Base-by-base conservation (phyloP, 306 rosid species). In the Sophora flavescens region DNA sequence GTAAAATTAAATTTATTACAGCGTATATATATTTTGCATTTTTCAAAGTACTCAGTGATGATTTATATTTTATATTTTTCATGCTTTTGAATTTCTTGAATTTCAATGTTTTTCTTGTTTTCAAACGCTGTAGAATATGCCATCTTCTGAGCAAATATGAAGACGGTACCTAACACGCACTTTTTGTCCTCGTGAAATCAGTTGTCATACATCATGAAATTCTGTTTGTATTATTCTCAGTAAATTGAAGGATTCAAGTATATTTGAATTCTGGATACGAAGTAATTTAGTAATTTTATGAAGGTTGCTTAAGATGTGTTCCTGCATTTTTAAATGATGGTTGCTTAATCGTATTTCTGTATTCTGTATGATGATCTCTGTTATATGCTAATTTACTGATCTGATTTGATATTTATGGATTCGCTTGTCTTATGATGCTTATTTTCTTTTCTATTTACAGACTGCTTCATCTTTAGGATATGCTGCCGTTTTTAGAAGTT, bases 401-500 rank as follows among this genome's bases (percentile, higher is more conserved):
- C 63, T 33, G 68, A 68, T 54, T 50, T 66, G 36, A 51, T 56
- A 42, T 62, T 42, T 35, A 69, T 15, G 59, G 53, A 61, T 68
- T 58, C 54, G 17, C 26, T 74, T 68, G 60, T 56, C 75, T 15
- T 58, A 56, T 58, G 53, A 65, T 65, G 56, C 18, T 48, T 63
- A 8, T 68, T 70, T 76, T 45, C 0, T 52, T 48, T 74, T 64
- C 48, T 9, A 10, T 79, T 61, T 81, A 67, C 91, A 94, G 98
- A 59, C 81, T 78, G 80, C 80, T 75, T 87, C 90, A 33, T 83
- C 72, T 78, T 63, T 80, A 74, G 88, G 82, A 77, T 68, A 85
- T 82, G 84, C 67, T 71, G 83, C 85, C 4, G 85, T 83, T 45
- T 66, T 82, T 51, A 78, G 81, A 84, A 70, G 54, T 70, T 78